phyloP scores from a whole-genome alignment of 805 yeast genomes.

The Kuraishia molischiana region DNA sequence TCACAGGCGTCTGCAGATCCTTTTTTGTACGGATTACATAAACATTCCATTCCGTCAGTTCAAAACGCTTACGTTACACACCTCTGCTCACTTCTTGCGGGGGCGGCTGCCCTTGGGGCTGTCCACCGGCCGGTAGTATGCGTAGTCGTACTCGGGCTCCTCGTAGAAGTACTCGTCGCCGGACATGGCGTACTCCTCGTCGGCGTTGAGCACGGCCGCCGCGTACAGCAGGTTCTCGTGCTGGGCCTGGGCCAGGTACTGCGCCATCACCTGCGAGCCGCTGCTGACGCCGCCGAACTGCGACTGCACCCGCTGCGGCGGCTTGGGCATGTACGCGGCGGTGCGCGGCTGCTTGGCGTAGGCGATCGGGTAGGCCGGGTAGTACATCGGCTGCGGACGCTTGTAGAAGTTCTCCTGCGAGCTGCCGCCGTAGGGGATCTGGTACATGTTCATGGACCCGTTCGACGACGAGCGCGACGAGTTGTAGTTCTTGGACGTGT shows the following conservation, averaged over 20 bases:
- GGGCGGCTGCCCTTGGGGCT: too few relatives aligned
- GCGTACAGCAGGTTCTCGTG: conserved; percentile 46
- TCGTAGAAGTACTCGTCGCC: conserved; percentile 1
- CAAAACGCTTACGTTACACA: too few relatives aligned
- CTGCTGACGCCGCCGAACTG: conserved; percentile 13
- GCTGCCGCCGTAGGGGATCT: neutral
- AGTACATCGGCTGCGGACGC: neutral
- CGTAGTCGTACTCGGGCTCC: neutral
- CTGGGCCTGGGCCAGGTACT: conserved; percentile 64
- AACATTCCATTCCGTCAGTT: too few relatives aligned
- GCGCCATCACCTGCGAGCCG: conserved; percentile 73
- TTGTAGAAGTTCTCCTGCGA: conserved; percentile 1
- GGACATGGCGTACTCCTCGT: conserved; percentile 1
- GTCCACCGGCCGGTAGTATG: too few relatives aligned
- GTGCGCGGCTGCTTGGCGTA: neutral
- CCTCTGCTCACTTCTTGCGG: neutral
- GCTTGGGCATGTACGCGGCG: neutral
- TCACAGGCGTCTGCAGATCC: too few relatives aligned
- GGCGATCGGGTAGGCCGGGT: neutral
- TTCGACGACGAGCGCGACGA: conserved; percentile 2
- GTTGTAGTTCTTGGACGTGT: conserved; percentile 2
- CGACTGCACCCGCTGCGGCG: neutral
- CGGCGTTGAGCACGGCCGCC: conserved; percentile 8
- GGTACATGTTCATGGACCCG: conserved; percentile 1
- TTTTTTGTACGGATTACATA: too few relatives aligned